Conservation (phyloP, 2,329 filamentous ascomycete species). For the Fusarium sp. region DNA sequence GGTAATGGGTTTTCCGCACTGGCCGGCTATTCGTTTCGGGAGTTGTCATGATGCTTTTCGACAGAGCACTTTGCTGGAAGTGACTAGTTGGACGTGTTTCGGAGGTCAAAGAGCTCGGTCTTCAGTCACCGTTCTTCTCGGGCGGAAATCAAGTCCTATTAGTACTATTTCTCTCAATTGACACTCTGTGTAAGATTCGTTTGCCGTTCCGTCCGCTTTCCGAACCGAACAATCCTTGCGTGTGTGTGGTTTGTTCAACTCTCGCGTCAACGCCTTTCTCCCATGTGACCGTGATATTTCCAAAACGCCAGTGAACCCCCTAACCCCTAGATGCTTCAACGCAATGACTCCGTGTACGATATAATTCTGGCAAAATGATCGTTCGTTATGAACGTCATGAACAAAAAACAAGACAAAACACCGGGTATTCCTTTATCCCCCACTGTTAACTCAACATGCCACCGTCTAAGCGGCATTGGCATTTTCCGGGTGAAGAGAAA, state of each 20-base stretch:
- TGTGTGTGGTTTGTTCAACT: background rate
- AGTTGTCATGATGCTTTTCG: conserved; percentile 38
- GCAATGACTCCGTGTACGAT: background rate
- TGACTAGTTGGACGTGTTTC: conserved; percentile 11
- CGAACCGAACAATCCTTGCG: conserved; percentile 20
- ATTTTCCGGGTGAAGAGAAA: conserved; percentile 39
- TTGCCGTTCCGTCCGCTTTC: conserved; percentile 21
- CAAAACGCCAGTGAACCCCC: background rate
- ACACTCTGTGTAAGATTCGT: background rate
- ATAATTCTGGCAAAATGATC: conserved; percentile 13
- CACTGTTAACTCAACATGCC: background rate
- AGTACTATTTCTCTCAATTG: conserved; percentile 25
- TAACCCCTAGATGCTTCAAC: background rate
- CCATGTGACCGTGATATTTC: conserved; percentile 16
- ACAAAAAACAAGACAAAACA: conserved; percentile 7
- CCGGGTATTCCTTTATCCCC: conserved; percentile 43
- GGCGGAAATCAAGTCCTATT: conserved; percentile 19
- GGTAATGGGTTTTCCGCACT: conserved; percentile 44
- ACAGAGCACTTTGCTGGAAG: background rate
- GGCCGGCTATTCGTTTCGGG: conserved; percentile 43
- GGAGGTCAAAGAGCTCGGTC: conserved; percentile 19
- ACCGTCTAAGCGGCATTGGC: conserved; percentile 21
- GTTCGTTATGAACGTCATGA: conserved; percentile 26
- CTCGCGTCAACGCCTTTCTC: conserved; percentile 8
- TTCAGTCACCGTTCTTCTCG: conserved; percentile 29